phyloP scores from a whole-genome alignment of 305 asterid genomes.

The Fraxinus albicans region DNA sequence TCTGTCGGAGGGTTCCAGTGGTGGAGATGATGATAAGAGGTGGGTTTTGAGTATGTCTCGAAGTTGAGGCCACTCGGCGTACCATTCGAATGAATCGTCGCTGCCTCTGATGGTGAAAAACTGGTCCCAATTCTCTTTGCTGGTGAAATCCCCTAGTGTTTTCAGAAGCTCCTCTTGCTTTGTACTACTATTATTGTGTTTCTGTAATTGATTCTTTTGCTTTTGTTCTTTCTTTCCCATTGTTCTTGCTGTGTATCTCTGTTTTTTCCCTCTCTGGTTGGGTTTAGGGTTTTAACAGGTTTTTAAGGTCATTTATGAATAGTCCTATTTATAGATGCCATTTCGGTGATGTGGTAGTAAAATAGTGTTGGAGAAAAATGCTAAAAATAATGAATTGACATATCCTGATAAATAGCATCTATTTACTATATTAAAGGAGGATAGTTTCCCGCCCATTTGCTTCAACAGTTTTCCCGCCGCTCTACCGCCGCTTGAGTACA shows the following conservation, averaged over 20 bases:
- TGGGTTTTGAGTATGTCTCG: conserved; percentile 38
- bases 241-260: neutral
- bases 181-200: neutral
- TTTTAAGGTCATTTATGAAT: no score
- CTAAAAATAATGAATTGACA: no score
- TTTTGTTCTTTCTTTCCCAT: conserved; percentile 42
- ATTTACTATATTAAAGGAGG: no score
- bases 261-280: neutral
- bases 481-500: no score
- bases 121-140: conserved; percentile 83
- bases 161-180: conserved; percentile 54
- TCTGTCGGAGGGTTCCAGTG: neutral
- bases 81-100: conserved; percentile 83
- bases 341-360: no score
- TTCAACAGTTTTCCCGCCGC: no score
- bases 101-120: conserved; percentile 69
- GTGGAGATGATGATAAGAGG: conserved; percentile 28
- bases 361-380: no score
- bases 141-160: conserved; percentile 74
- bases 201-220: conserved; percentile 24
- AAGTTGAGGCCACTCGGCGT: conserved; percentile 85
- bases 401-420: no score
- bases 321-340: no score
- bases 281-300: neutral
- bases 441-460: no score